Evolutionary conservation across 257 asterid genomes (phyloP).

Genomic region (Solanum piurae): DNA sequence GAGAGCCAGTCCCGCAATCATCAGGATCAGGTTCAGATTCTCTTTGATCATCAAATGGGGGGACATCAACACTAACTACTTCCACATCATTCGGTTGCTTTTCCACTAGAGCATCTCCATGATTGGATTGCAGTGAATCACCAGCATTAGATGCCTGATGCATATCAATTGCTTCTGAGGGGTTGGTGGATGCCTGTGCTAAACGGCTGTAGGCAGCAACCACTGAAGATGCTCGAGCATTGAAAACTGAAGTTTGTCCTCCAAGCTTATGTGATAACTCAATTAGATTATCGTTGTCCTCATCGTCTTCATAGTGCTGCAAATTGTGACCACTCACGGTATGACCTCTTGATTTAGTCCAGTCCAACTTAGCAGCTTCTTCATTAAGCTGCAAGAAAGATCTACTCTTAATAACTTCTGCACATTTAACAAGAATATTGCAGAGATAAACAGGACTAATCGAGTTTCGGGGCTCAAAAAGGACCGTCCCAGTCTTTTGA

Average conservation of each 20-base stretch:
- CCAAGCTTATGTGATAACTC: constrained; percentile 59
- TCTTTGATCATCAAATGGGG: not conserved
- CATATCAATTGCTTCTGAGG: constrained; percentile 20
- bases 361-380: constrained; percentile 76
- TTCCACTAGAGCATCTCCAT: not conserved
- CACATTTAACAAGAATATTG: not conserved
- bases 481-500: not conserved
- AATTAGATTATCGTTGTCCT: constrained; percentile 12
- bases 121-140: not conserved
- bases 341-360: constrained; percentile 80
- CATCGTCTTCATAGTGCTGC: constrained; percentile 31
- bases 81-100: not conserved
- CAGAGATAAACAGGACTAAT: not conserved
- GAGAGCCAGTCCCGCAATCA: constrained; percentile 10
- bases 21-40: constrained; percentile 24
- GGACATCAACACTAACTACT: constrained; percentile 2
- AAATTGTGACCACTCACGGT: constrained; percentile 33
- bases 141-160: constrained; percentile 19
- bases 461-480: not conserved
- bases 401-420: not conserved
- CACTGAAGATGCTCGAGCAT: constrained; percentile 74
- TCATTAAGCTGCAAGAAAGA: constrained; percentile 53
- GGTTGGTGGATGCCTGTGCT: constrained; percentile 24
- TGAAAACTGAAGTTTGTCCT: constrained; percentile 42
- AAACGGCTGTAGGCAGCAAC: constrained; percentile 72